Base-by-base conservation (phyloP, 192 early-diverging fungal genomes). In the Pilobolus umbonatus region DNA sequence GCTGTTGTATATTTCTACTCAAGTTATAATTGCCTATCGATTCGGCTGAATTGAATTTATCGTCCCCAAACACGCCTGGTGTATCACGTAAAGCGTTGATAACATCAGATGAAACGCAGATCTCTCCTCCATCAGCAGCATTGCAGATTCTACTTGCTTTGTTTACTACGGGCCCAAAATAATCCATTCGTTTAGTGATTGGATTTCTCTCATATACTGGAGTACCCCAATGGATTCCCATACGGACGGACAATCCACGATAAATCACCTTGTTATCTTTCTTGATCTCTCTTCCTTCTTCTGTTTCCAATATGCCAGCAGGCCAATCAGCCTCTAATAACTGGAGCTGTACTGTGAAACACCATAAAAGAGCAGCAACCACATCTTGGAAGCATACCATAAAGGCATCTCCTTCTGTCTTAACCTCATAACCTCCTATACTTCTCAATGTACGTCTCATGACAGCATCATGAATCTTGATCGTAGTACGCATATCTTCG, bases 121-220 rank as follows among this genome's bases (percentile, higher is more conserved):
- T 89, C 58, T 96, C 90, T 2, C 93, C 93, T 19, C 93, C 93
- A 60, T 96, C 91, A 0, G 92, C 91, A 5, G 86, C 85, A 17
- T 80, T 82, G 52, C 88, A 86, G 40, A 94, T 88, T 44, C 93
- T 82, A 29, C 88, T 80, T 2, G 92, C 85, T 10, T 89, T 84
- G 65, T 96, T 96, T 35, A 94, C 92, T 79, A 96, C 88, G 0
- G 92, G 93, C 0, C 93, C 93, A 80, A 91, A 96, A 69, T 96
- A 96, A 70, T 96, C 93, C 93, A 96, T 96, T 42, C 93, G 85
- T 30, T 84, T 77, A 21, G 93, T 96, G 44, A 94, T 80, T 11
- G 91, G 89, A 57, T 96, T 90, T 19, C 84, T 80, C 54, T 96
- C 93, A 46, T 87, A 92, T 3, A 93, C 84, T 3, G 92, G 92